These are phyloP conservation scores for Gilbertella persicaria DNA, from an alignment of 371 early-diverging fungal species.

Conservation along the genomic window DNA sequence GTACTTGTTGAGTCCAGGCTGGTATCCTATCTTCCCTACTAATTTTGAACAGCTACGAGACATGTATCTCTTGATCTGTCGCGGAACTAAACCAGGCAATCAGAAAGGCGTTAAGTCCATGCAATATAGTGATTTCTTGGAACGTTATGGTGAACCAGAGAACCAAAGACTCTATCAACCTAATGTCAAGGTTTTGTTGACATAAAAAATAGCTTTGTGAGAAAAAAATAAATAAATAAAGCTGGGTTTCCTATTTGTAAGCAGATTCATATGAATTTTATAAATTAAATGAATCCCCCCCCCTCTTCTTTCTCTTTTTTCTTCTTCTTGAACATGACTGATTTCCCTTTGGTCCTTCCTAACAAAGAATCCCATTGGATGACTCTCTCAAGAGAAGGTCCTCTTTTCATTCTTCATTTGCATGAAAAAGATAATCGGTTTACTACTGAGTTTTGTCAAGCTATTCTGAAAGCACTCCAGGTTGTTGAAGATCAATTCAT, in stretches of 20 bases:
- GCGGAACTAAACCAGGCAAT: constrained; percentile 29
- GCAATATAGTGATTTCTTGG: constrained; percentile 74
- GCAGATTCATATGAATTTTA: background rate
- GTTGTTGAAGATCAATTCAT: constrained; percentile 55
- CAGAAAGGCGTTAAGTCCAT: constrained; percentile 53
- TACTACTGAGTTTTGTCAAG: constrained; percentile 56
- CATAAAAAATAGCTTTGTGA: constrained; percentile 6
- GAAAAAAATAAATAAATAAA: background rate
- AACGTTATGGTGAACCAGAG: constrained; percentile 68
- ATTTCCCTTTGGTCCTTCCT: constrained; percentile 41
- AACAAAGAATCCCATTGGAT: constrained; percentile 39
- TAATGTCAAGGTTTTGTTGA: constrained; percentile 75
- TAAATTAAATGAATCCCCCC: too few relatives aligned
- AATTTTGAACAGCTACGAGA: constrained; percentile 80
- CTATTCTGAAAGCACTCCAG: constrained; percentile 63
- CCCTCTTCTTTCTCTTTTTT: background rate
- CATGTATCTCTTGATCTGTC: constrained; percentile 66
- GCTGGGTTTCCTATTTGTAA: background rate
- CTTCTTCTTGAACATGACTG: constrained; percentile 6
- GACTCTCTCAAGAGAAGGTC: constrained; percentile 56
- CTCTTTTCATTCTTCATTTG: constrained; percentile 61
- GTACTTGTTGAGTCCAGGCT: constrained; percentile 89
- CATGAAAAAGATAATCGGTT: constrained; percentile 73
- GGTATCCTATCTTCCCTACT: constrained; percentile 96
- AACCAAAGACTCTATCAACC: constrained; percentile 79